Evolutionary conservation across 345 rosid species (phyloP).

Genomic region (Citrus reticulata): DNA sequence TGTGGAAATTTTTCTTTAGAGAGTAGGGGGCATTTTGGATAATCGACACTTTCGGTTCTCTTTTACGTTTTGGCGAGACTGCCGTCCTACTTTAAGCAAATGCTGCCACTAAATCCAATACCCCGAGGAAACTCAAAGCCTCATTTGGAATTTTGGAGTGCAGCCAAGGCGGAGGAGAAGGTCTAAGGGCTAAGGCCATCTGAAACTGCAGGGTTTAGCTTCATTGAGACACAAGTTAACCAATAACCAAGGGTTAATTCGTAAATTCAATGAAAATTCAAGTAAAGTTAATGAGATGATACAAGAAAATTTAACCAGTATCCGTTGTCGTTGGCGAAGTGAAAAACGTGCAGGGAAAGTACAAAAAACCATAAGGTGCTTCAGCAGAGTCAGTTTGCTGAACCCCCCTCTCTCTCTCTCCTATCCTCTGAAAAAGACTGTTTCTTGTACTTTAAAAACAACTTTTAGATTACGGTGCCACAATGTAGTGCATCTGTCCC

Average conservation of each 20-base stretch:
- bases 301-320: neutral
- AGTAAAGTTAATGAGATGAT: neutral
- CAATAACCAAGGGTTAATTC: neutral
- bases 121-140: neutral
- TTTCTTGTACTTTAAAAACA: slow-evolving; percentile 16
- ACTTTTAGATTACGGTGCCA: slow-evolving; percentile 1
- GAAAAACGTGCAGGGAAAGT: slow-evolving; percentile 2
- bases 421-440: slow-evolving; percentile 8
- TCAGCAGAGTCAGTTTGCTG: slow-evolving; percentile 8
- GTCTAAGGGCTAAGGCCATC: neutral
- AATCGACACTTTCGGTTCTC: neutral
- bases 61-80: neutral
- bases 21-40: neutral
- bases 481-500: neutral
- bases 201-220: neutral
- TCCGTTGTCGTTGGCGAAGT: slow-evolving; percentile 9
- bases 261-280: neutral
- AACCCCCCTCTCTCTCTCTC: neutral
- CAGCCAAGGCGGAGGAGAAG: neutral
- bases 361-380: slow-evolving; percentile 9
- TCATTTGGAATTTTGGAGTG: neutral
- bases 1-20: neutral
- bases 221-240: neutral
- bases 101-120: neutral
- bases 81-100: neutral